phyloP scores from a whole-genome alignment of 345 rosid species.

The Odontarrhena argentea region DNA sequence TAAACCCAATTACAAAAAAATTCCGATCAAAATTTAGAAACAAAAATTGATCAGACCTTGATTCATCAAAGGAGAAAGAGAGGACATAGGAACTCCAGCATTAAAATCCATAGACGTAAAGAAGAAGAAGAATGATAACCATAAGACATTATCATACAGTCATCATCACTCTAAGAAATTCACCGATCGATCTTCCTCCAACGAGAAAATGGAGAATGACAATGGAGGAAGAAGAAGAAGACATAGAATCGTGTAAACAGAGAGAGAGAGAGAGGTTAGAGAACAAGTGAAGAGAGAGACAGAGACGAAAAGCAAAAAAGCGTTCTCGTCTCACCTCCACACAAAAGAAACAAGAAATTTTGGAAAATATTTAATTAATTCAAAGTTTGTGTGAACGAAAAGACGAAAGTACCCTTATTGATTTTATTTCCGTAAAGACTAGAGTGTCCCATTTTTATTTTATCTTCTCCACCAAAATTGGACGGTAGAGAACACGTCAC shows the following conservation, averaged over 20 bases:
- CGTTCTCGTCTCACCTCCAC: constrained; percentile 71
- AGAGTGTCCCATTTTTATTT: constrained; percentile 25
- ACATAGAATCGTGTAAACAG: constrained; percentile 38
- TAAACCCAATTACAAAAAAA: constrained; percentile 8
- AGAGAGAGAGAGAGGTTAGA: constrained; percentile 20
- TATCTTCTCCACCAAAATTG: constrained; percentile 43
- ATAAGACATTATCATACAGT: constrained; percentile 48
- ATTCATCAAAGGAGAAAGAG: constrained; percentile 63
- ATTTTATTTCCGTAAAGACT: not conserved
- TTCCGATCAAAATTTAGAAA: constrained; percentile 14
- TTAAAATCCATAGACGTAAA: constrained; percentile 67
- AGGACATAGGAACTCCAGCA: constrained; percentile 74
- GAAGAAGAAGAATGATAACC: constrained; percentile 32
- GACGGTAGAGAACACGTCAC: constrained; percentile 44
- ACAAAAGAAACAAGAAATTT: constrained; percentile 39
- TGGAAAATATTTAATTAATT: constrained; percentile 2
- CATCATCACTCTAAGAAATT: constrained; percentile 42
- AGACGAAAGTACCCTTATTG: constrained; percentile 27
- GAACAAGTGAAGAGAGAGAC: constrained; percentile 26
- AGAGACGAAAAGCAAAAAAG: constrained; percentile 41
- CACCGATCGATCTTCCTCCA: constrained; percentile 28
- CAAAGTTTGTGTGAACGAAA: not conserved
- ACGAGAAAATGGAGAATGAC: constrained; percentile 24
- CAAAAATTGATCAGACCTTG: constrained; percentile 48
- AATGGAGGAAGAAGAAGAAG: constrained; percentile 20